Percentiles rank a stretch among this genome's conserved stretches.
Evolutionary conservation across 1,284 basidiomycete species (phyloP).

Genomic region (Ceratobasidium sp.): DNA sequence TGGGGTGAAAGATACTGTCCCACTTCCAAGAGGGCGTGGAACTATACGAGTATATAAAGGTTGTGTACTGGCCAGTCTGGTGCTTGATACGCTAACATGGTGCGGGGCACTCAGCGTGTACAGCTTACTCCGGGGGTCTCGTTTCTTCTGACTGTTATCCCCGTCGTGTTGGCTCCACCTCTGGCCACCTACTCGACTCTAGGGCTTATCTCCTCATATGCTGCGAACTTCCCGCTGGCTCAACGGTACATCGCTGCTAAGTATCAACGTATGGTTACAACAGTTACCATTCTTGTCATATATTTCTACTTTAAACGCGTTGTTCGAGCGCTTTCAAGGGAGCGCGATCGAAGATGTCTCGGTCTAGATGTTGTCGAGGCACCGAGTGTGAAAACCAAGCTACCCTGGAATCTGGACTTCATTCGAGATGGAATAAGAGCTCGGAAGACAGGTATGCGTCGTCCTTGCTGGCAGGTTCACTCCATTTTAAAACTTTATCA

Average conservation of each 20-base stretch:
- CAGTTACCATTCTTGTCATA: neutral
- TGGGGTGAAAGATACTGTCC: neutral
- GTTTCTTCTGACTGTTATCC: neutral
- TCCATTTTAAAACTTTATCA: constrained; percentile 41
- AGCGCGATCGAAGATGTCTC: constrained; percentile 6
- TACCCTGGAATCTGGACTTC: constrained; percentile 39
- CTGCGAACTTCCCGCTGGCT: neutral
- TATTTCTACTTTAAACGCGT: neutral
- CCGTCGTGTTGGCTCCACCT: neutral
- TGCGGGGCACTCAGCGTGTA: neutral
- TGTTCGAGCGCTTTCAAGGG: neutral
- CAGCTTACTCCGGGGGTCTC: constrained; percentile 20
- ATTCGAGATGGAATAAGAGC: constrained; percentile 19
- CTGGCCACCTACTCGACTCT: neutral
- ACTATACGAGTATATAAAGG: neutral
- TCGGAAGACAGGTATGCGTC: constrained; percentile 22
- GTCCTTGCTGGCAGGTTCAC: neutral
- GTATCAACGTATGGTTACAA: neutral
- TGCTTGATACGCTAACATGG: neutral
- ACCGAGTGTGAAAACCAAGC: constrained; percentile 4
- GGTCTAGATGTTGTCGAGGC: constrained; percentile 35
- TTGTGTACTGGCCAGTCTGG: neutral
- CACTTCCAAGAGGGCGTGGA: constrained; percentile 1
- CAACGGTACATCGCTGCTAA: neutral
- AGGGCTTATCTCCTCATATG: neutral